A percentile compares a stretch with the other conserved stretches of the same genome.
Evolutionary conservation across 1,139 yeast species (phyloP).

Genomic region (Kodamaea suecica): DNA sequence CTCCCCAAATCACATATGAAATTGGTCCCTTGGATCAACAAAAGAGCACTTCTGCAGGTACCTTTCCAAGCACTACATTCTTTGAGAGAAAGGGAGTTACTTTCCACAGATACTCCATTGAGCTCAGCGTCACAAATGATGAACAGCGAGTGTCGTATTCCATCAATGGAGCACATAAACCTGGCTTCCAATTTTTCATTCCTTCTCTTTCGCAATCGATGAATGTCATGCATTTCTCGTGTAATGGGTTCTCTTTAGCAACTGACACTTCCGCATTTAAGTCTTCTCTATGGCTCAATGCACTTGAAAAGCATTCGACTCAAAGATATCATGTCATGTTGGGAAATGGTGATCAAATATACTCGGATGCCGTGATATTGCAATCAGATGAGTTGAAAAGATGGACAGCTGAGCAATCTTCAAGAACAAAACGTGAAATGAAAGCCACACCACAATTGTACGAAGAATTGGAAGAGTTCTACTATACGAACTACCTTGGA

Average conservation of each 20-base stretch:
- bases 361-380: conserved; percentile 75
- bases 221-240: conserved; percentile 80
- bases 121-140: conserved; percentile 38
- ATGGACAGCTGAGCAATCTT: conserved; percentile 60
- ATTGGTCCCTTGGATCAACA: conserved; percentile 34
- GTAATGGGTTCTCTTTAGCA: conserved; percentile 87
- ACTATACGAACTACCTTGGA: conserved; percentile 66
- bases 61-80: conserved; percentile 43
- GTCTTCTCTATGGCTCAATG: conserved; percentile 85
- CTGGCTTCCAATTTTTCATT: conserved; percentile 50
- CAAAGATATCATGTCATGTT: conserved; percentile 87
- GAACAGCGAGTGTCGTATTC: conserved; percentile 64
- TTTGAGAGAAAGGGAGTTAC: conserved; percentile 47
- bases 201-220: conserved; percentile 62
- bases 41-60: conserved; percentile 28
- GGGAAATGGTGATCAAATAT: conserved; percentile 97
- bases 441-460: conserved; percentile 46
- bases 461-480: conserved; percentile 59
- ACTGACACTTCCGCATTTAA: conserved; percentile 65
- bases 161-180: conserved; percentile 44
- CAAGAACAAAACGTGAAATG: conserved; percentile 39
- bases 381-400: conserved; percentile 51
- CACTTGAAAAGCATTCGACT: conserved; percentile 57
- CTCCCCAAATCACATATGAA: conserved; percentile 32
- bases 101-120: conserved; percentile 64